Evolutionary conservation across 768 basidiomycete species (phyloP).

Genomic region (Ramaria sp.): DNA sequence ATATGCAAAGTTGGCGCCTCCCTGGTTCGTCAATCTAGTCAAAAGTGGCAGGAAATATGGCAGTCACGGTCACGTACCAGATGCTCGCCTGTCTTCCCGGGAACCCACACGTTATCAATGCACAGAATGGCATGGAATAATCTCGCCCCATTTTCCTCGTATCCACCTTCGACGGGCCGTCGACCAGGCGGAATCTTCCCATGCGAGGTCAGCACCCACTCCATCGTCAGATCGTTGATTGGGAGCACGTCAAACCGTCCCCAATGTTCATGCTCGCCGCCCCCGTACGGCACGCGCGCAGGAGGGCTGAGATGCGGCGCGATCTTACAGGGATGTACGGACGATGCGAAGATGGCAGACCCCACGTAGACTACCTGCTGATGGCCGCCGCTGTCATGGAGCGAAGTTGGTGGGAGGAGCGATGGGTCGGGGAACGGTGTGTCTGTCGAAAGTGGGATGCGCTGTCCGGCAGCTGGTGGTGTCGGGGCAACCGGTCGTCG

Average conservation of each 20-base stretch:
- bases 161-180: constrained; percentile 59
- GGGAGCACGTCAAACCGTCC: constrained; percentile 72
- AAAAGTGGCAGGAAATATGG: not conserved
- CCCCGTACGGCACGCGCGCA: constrained; percentile 53
- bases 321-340: constrained; percentile 81
- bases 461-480: constrained; percentile 55
- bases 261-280: constrained; percentile 44
- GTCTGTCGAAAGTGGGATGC: constrained; percentile 40
- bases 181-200: constrained; percentile 51
- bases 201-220: constrained; percentile 53
- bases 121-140: constrained; percentile 57
- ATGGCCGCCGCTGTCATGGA: constrained; percentile 44
- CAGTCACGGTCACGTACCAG: constrained; percentile 31
- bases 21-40: constrained; percentile 17
- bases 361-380: constrained; percentile 52
- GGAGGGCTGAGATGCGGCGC: constrained; percentile 42
- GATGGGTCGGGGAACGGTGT: constrained; percentile 33
- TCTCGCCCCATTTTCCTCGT: constrained; percentile 55
- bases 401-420: constrained; percentile 40
- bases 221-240: constrained; percentile 57
- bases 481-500: not conserved
- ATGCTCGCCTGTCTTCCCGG: constrained; percentile 66
- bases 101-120: constrained; percentile 46
- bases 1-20: constrained; percentile 32
- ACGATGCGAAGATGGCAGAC: constrained; percentile 51